These are phyloP conservation scores for Septoria petroselini DNA, from an alignment of 2,329 filamentous ascomycete species.

Conservation along the genomic window DNA sequence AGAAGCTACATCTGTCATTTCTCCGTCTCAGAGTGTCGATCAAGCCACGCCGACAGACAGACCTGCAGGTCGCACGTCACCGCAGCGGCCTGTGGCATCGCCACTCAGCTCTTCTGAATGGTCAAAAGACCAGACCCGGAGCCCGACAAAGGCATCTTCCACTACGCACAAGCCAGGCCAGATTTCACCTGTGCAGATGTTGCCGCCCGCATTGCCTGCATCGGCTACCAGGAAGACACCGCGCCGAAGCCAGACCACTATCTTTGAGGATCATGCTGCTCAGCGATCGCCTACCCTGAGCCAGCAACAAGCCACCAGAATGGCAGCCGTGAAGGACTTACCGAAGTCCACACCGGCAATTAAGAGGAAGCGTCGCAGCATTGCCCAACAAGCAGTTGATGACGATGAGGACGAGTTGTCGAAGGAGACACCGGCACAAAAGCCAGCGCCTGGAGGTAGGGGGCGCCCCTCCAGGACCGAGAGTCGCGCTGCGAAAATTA, in stretches of 20 bases:
- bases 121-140: not conserved
- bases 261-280: slow-evolving; percentile 38
- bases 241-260: slow-evolving; percentile 36
- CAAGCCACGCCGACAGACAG: not conserved
- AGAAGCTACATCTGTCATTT: not conserved
- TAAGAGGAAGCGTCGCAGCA: slow-evolving; percentile 19
- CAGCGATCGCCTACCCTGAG: slow-evolving; percentile 32
- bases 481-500: not conserved
- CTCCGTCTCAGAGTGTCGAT: not conserved
- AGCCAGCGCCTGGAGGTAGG: slow-evolving; percentile 16
- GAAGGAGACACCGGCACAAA: slow-evolving; percentile 15
- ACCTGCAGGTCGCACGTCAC: not conserved
- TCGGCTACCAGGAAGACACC: slow-evolving; percentile 21
- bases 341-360: slow-evolving; percentile 17
- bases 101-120: slow-evolving; percentile 11
- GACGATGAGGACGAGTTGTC: slow-evolving; percentile 32
- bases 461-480: slow-evolving; percentile 19
- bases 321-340: slow-evolving; percentile 23
- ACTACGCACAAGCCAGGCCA: not conserved
- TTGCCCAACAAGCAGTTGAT: slow-evolving; percentile 24
- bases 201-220: slow-evolving; percentile 23
- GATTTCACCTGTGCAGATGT: slow-evolving; percentile 21
- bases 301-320: slow-evolving; percentile 37
- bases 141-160: not conserved
- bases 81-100: slow-evolving; percentile 9